Evolutionary conservation across 257 asterid genomes (phyloP).

Genomic region (Solanum pennellii): DNA sequence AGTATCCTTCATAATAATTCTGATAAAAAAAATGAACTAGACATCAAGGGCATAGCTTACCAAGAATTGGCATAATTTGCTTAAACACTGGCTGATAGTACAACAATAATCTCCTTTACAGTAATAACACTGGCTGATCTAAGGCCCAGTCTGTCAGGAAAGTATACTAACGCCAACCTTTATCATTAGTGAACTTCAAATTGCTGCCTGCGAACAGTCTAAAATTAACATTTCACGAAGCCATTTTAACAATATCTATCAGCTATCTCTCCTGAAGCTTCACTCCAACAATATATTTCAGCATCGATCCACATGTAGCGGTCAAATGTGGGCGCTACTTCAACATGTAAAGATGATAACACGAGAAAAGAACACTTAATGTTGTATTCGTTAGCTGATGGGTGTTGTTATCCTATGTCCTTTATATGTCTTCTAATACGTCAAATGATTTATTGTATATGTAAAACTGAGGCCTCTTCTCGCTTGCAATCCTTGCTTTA

Average conservation of each 20-base stretch:
- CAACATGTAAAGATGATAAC: not conserved
- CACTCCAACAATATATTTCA: not conserved
- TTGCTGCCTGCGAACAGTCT: not conserved
- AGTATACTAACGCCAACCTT: not conserved
- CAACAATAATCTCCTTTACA: not conserved
- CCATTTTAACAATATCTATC: not conserved
- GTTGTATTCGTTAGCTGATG: not conserved
- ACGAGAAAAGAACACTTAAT: not conserved
- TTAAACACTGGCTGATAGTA: not conserved
- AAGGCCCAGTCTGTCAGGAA: not conserved
- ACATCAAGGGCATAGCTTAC: not conserved
- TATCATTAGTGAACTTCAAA: not conserved
- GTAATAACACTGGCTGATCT: not conserved
- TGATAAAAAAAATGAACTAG: not conserved
- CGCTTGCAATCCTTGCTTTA: not conserved
- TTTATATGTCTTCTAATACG: not conserved
- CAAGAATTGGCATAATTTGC: not conserved
- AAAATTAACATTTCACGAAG: not conserved
- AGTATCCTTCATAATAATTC: not conserved
- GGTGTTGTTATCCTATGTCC: not conserved
- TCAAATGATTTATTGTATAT: not conserved
- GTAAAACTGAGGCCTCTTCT: not conserved
- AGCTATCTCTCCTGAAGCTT: not conserved
- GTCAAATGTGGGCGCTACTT: not conserved
- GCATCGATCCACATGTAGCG: not conserved